phyloP scores from a whole-genome alignment of 179 eudicot genomes.

The Beta lomatogona region DNA sequence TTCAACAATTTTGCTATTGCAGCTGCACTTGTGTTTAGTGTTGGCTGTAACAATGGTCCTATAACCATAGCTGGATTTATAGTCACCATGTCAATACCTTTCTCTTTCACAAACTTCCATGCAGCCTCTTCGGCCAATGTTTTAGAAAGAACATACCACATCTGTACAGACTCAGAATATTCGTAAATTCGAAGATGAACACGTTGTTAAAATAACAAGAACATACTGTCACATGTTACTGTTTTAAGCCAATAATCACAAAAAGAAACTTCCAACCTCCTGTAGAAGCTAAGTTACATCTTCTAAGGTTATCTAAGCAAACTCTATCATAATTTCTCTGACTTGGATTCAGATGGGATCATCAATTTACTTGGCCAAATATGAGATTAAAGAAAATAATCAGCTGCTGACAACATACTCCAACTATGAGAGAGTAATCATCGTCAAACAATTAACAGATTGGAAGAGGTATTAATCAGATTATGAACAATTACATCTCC shows the following conservation, averaged over 20 bases:
- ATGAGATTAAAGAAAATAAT: neutral
- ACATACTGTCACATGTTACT: neutral
- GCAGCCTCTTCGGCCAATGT: conserved; percentile 70
- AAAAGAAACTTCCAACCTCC: too few relatives aligned
- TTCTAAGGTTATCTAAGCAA: neutral
- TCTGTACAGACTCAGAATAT: conserved; percentile 15
- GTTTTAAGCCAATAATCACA: neutral
- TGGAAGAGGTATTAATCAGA: too few relatives aligned
- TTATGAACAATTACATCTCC: too few relatives aligned
- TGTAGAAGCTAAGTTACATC: neutral
- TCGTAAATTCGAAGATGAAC: neutral
- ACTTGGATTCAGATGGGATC: neutral
- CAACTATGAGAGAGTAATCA: neutral
- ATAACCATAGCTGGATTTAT: conserved; percentile 65
- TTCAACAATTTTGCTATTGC: conserved; percentile 42
- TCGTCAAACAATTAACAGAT: too few relatives aligned
- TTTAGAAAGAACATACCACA: conserved; percentile 65
- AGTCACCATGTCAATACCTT: conserved; percentile 60
- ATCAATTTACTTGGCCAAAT: neutral
- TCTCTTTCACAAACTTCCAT: conserved; percentile 62
- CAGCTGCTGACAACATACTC: neutral
- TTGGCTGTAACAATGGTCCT: conserved; percentile 64
- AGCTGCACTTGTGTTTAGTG: conserved; percentile 61
- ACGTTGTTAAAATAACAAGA: neutral
- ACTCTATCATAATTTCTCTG: neutral